Base-by-base conservation (phyloP, 495 filamentous ascomycete genomes). In the Parmelia sp. region DNA sequence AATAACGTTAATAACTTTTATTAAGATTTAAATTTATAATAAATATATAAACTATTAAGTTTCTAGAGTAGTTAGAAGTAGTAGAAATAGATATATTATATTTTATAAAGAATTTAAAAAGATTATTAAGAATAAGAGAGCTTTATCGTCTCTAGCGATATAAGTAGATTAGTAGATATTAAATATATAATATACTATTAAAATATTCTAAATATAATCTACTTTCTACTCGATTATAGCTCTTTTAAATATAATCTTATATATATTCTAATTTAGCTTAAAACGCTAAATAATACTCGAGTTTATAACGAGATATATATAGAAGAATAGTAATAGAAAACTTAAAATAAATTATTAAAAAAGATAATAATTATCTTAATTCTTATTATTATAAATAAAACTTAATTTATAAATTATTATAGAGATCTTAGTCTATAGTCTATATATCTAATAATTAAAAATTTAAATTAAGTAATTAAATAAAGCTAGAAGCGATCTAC, bases 251-350 rank as follows among this genome's bases (percentile, higher is more conserved):
- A 58, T 39, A 58, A 58, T 15, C 4, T 58, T 4, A 36, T 36
- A 2, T 58, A 58, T 58, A 39, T 0, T n/a, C 12, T 7, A 12
- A 58, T 58, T 37, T 25, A 58, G 8, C 8, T 58, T 12, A 58
- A 39, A 37, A 58, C 21, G n/a, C 12, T 21, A 29, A 25, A 58
- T 3, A 2, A 58, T 33, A 27, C 7, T 3, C 8, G 8, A 23
- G 8, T 58, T 15, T 58, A 39, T 58, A 58, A 36, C 39, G 23
- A 37, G 4, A 58, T 58, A 25, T 39, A 58, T 58, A 58, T n/a
- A 19, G 3, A 9, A n/a, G 17, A 57, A 4, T 57, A 37, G 23
- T 57, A 37, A 23, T 57, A 37, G 7, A 1, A 57, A 11, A 57
- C 27, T 25, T 37, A 36, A 35, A 1, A 57, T 57, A 35, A n/a